Evolutionary conservation across 2,329 filamentous ascomycete genomes (phyloP), one percentile per base, ranked within the genome.

Genomic region (Cladorrhinum sp.): DNA sequence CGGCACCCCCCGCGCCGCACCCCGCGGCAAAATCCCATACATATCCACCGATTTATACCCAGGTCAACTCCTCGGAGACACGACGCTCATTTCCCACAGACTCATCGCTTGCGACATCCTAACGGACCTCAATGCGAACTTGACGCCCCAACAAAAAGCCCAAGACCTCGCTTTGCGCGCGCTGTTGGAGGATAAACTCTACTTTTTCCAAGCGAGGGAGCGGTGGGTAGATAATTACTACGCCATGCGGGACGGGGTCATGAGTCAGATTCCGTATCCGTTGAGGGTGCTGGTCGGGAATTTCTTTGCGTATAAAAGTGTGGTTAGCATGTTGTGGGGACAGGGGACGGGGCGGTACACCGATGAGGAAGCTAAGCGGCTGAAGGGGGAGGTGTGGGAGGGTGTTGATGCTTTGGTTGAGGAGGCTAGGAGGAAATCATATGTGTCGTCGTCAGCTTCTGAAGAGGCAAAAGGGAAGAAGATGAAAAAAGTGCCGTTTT

Each of bases 21-120:
- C 86, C 0, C 78, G 75, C 54, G 83, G 83, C 45, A 88, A 88
- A 71, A 80, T 88, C 9, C 85, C 85, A 0, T 88, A 87, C 66
- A 58, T 86, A 22, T 73, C 76, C 27, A 61, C 78, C 36, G 56
- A 66, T 18, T 50, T 56, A 0, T 51, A 51, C 64, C 27, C 62
- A 65, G 20, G 62, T 62, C 59, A 58, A 36, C 24, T 59, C 9
- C 61, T 87, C 0, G 74, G 75, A 18, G 85, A 88, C 71, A 82
- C 84, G 0, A 73, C 76, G 0, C 73, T 87, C n/a, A 87, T 88
- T 64, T 76, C 77, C 55, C 73, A 76, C 36, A 62, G 70, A 0
- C 69, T 88, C 3, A 67, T 78, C 3, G 72, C 76, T 1, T 65
- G 71, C 1, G 77, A 75, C 1, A 20, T 77, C 0, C 27, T 85